Percentiles rank a stretch among this genome's conserved stretches.
phyloP scores from a whole-genome alignment of 495 filamentous ascomycete species.

The Apodospora peruviana region DNA sequence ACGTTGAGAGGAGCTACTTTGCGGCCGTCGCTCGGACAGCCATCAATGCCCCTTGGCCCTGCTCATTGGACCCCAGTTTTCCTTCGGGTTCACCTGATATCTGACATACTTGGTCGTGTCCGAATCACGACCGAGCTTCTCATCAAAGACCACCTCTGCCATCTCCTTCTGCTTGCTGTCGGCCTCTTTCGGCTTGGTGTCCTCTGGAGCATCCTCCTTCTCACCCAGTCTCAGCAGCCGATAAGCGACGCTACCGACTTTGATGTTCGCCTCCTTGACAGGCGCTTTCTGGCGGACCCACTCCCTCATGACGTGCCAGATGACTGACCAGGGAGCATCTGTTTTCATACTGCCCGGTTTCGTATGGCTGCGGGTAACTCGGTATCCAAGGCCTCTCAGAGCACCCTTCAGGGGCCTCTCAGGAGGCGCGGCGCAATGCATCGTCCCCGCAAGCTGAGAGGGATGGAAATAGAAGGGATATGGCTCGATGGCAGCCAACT shows the following conservation, averaged over 20 bases:
- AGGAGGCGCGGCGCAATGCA: slow-evolving; percentile 72
- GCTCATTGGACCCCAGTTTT: slow-evolving; percentile 91
- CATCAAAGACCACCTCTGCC: slow-evolving; percentile 74
- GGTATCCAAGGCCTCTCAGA: slow-evolving; percentile 71
- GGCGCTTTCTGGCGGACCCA: slow-evolving; percentile 76
- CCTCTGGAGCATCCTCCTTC: slow-evolving; percentile 13
- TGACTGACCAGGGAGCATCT: slow-evolving; percentile 76
- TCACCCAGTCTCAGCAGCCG: slow-evolving; percentile 45
- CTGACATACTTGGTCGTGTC: slow-evolving; percentile 61
- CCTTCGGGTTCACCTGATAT: slow-evolving; percentile 81
- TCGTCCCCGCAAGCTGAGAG: slow-evolving; percentile 58
- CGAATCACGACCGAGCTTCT: slow-evolving; percentile 63
- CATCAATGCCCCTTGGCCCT: slow-evolving; percentile 53
- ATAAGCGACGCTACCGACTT: slow-evolving; percentile 61
- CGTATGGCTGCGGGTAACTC: slow-evolving; percentile 74
- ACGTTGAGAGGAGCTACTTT: too few species aligned
- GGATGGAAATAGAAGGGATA: slow-evolving; percentile 88
- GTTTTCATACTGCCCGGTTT: slow-evolving; percentile 87
- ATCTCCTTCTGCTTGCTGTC: slow-evolving; percentile 21
- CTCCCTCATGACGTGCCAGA: slow-evolving; percentile 93
- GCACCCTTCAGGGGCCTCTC: slow-evolving; percentile 73
- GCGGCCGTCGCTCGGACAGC: too few species aligned
- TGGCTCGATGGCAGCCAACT: slow-evolving; percentile 55
- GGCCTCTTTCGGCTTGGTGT: slow-evolving; percentile 15
- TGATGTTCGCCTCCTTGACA: slow-evolving; percentile 63